Percentiles rank a stretch among this genome's conserved stretches.
These are phyloP conservation scores for Plasmodium gonderi DNA, from an alignment of 169 alveolate species.

Conservation along the genomic window DNA sequence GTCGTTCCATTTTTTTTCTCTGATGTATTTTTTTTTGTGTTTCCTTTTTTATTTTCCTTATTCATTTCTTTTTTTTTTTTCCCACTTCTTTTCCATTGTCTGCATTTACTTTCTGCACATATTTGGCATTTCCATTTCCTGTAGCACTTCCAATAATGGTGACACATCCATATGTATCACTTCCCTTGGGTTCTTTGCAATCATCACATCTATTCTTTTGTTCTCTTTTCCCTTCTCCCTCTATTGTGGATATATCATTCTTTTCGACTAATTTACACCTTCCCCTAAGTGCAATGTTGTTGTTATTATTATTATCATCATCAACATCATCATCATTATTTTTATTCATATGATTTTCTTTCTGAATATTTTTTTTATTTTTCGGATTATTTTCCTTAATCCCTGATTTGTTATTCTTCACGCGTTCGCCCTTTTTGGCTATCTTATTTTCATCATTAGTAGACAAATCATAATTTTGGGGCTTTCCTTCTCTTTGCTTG, in stretches of 20 bases:
- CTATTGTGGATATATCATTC: background rate
- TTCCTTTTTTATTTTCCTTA: slow-evolving; percentile 30
- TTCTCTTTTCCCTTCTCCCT: background rate
- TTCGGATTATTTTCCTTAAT: slow-evolving; percentile 1
- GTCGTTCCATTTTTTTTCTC: slow-evolving; percentile 28
- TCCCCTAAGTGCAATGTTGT: background rate
- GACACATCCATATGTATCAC: background rate
- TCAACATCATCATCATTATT: background rate
- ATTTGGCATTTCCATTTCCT: background rate
- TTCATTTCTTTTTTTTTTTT: slow-evolving; percentile 43
- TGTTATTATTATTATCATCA: background rate
- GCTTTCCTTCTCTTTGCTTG: background rate
- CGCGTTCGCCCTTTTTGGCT: slow-evolving; percentile 7
- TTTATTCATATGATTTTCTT: slow-evolving; percentile 8
- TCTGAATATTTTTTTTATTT: slow-evolving; percentile 6
- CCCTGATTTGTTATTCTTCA: slow-evolving; percentile 13
- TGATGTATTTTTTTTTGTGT: slow-evolving; percentile 1
- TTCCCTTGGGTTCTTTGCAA: background rate
- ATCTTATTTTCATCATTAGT: slow-evolving; percentile 13
- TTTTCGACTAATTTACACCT: background rate
- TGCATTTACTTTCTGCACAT: background rate
- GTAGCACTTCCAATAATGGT: background rate
- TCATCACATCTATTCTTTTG: background rate
- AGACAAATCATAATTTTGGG: slow-evolving; percentile 3
- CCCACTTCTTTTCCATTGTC: background rate